Evolutionary conservation across 2,329 filamentous ascomycete genomes (phyloP).

Genomic region (Leptographium procerum): DNA sequence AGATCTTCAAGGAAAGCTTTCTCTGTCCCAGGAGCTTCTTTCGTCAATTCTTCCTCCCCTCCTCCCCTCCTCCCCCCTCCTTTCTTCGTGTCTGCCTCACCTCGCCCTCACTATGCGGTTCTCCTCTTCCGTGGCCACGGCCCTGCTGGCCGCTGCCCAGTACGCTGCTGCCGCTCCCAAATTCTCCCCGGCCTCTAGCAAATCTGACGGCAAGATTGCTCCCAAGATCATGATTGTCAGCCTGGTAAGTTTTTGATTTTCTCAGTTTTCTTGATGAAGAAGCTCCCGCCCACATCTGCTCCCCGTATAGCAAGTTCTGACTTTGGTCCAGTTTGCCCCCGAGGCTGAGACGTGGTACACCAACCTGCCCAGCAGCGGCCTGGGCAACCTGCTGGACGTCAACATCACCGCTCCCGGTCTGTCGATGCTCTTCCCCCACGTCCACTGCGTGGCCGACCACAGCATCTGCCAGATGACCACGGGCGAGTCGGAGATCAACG

Average conservation of each 20-base stretch:
- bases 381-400: slow-evolving; percentile 43
- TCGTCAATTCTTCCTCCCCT: not conserved
- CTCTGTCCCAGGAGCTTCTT: not conserved
- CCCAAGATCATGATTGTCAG: slow-evolving; percentile 53
- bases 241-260: slow-evolving; percentile 34
- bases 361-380: slow-evolving; percentile 30
- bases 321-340: slow-evolving; percentile 39
- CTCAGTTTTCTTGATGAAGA: not conserved
- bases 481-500: slow-evolving; percentile 65
- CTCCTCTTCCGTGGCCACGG: slow-evolving; percentile 1
- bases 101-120: slow-evolving; percentile 7
- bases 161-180: not conserved
- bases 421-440: slow-evolving; percentile 52
- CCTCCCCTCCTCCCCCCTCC: not conserved
- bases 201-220: slow-evolving; percentile 22
- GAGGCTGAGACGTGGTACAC: slow-evolving; percentile 52
- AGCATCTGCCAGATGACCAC: slow-evolving; percentile 58
- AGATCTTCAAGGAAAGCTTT: not conserved
- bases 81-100: not conserved
- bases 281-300: too few relatives aligned
- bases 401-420: slow-evolving; percentile 51
- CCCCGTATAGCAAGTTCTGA: not conserved
- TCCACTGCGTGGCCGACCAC: slow-evolving; percentile 50
- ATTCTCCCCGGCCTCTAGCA: not conserved
- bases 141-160: slow-evolving; percentile 7